Conservation (phyloP, 2,329 filamentous ascomycete species). For the Neopestalotiopsis sp. region DNA sequence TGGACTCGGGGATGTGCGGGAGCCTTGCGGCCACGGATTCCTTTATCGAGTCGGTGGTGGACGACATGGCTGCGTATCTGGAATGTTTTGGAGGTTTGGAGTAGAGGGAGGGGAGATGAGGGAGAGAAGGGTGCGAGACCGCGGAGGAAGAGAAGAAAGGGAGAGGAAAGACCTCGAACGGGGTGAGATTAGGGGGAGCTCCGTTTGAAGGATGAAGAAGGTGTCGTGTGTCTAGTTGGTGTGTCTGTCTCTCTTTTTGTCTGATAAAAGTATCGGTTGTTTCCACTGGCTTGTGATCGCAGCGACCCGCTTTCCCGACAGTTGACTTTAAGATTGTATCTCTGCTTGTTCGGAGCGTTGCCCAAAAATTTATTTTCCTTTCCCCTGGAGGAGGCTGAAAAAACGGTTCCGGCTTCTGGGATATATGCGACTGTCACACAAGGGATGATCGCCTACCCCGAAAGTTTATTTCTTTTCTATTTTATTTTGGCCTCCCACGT, state of each 20-base stretch:
- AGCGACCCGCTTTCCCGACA: constrained; percentile 14
- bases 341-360: not conserved
- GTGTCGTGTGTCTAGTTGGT: not conserved
- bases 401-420: not conserved
- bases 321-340: not conserved
- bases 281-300: constrained; percentile 17
- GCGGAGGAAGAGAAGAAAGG: too few relatives aligned
- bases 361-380: not conserved
- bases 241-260: not conserved
- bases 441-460: not conserved
- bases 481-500: not conserved
- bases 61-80: constrained; percentile 6
- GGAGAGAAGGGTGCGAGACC: not conserved
- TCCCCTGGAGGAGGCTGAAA: too few relatives aligned
- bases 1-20: constrained; percentile 51
- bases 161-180: too few relatives aligned
- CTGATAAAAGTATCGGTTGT: not conserved
- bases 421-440: not conserved
- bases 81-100: not conserved
- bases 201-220: constrained; percentile 2
- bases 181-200: not conserved
- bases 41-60: constrained; percentile 39
- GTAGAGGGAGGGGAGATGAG: not conserved
- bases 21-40: constrained; percentile 43
- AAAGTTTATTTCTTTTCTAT: not conserved